These are phyloP conservation scores for Mucor mucedo DNA, from an alignment of 371 early-diverging fungal genomes.

Conservation along the genomic window DNA sequence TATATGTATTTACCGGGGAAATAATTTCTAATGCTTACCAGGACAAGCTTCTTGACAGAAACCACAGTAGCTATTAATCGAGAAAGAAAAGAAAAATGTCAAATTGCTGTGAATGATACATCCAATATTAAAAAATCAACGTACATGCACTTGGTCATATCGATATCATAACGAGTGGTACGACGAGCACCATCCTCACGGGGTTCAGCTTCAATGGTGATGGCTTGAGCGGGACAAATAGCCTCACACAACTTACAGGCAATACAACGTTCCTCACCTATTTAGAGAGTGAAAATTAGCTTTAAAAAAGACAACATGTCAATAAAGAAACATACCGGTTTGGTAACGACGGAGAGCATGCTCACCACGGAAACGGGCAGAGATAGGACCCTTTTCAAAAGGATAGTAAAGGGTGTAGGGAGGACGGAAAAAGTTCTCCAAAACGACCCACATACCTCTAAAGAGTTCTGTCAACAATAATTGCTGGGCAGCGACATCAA, in stretches of 20 bases:
- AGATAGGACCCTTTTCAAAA: constrained; percentile 93
- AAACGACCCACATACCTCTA: constrained; percentile 90
- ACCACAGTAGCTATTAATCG: constrained; percentile 79
- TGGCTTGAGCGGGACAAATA: constrained; percentile 98
- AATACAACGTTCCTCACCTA: constrained; percentile 98
- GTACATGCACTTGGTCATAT: constrained; percentile 97
- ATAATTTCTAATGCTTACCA: constrained; percentile 29
- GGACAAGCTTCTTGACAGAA: constrained; percentile 89
- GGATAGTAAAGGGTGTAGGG: constrained; percentile 98
- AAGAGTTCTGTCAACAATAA: constrained; percentile 92
- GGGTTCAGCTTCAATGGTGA: constrained; percentile 98
- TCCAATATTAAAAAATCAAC: constrained; percentile 1
- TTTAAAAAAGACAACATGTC: background rate
- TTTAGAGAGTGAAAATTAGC: constrained; percentile 5
- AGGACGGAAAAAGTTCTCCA: constrained; percentile 94
- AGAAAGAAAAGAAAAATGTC: constrained; percentile 30
- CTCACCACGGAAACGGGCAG: constrained; percentile 96
- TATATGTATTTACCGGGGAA: too few species aligned
- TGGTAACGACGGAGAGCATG: constrained; percentile 97
- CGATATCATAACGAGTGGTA: constrained; percentile 98
- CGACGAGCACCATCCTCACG: constrained; percentile 95
- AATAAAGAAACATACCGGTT: constrained; percentile 62
- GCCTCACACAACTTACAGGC: constrained; percentile 98
- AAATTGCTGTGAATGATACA: background rate
- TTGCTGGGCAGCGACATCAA: constrained; percentile 83